phyloP scores from a whole-genome alignment of 306 rosid species.

The Corylus americana region DNA sequence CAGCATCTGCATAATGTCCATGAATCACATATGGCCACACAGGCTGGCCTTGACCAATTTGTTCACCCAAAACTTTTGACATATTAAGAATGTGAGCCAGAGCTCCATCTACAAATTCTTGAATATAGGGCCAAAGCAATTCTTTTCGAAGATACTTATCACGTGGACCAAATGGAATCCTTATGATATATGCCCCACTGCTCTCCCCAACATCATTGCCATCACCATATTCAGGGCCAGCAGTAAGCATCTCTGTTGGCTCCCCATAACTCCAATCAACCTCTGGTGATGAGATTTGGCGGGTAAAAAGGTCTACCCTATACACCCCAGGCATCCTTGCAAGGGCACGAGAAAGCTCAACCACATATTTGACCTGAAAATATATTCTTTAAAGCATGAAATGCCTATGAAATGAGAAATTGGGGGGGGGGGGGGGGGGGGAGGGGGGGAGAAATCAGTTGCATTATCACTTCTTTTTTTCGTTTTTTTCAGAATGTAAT shows the following conservation, averaged over 20 bases:
- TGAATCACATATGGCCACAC: constrained; percentile 94
- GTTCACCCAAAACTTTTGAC: constrained; percentile 91
- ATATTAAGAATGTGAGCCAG: constrained; percentile 83
- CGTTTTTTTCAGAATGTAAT: neutral
- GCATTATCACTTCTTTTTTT: neutral
- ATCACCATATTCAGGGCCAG: constrained; percentile 58
- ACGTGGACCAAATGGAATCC: constrained; percentile 92
- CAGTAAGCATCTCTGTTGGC: constrained; percentile 82
- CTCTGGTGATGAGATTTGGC: constrained; percentile 80
- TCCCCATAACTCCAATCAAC: constrained; percentile 95
- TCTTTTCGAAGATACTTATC: constrained; percentile 78
- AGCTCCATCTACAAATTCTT: constrained; percentile 93
- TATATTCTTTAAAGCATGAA: constrained; percentile 22
- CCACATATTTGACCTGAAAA: constrained; percentile 80
- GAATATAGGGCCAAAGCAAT: constrained; percentile 84
- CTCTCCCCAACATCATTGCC: constrained; percentile 66
- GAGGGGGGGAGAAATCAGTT: neutral
- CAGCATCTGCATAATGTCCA: constrained; percentile 93
- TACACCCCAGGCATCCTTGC: constrained; percentile 91
- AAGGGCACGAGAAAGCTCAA: constrained; percentile 87
- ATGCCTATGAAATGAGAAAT: neutral
- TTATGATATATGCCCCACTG: constrained; percentile 83
- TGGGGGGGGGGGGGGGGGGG: neutral
- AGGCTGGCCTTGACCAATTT: constrained; percentile 76
- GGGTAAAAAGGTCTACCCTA: constrained; percentile 82